These are phyloP conservation scores for Talaromyces sp. DNA, from an alignment of 2,329 filamentous ascomycete species.

Conservation along the genomic window DNA sequence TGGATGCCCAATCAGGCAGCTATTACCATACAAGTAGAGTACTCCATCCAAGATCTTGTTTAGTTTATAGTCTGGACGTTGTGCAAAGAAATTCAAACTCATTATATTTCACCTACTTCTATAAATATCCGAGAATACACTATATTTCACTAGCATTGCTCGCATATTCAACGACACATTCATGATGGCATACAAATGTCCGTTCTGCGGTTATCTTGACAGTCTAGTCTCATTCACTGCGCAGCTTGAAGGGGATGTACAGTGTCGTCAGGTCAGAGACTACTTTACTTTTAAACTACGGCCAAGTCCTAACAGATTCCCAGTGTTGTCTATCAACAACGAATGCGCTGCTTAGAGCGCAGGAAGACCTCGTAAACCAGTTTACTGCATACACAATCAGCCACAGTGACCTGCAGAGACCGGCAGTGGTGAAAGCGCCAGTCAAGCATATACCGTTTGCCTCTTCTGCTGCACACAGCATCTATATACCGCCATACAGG, in stretches of 20 bases:
- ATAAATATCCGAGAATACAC: background rate
- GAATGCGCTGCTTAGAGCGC: slow-evolving; percentile 7
- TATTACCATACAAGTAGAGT: background rate
- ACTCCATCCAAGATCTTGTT: background rate
- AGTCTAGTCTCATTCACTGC: slow-evolving; percentile 5
- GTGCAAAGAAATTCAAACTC: background rate
- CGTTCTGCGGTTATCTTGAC: slow-evolving; percentile 6
- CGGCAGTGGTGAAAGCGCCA: background rate
- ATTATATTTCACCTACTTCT: background rate
- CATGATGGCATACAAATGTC: slow-evolving; percentile 10
- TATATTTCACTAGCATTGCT: background rate
- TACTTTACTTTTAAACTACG: background rate
- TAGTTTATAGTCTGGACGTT: slow-evolving; percentile 69
- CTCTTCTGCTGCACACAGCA: slow-evolving; percentile 10
- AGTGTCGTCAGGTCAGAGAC: slow-evolving; percentile 8
- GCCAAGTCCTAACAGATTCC: background rate
- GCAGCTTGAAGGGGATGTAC: slow-evolving; percentile 1
- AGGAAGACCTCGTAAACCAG: slow-evolving; percentile 10
- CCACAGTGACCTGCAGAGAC: background rate
- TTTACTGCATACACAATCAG: slow-evolving; percentile 8
- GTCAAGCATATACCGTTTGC: slow-evolving; percentile 6
- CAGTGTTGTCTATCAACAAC: slow-evolving; percentile 9
- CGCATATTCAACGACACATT: background rate
- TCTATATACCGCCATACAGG: slow-evolving; percentile 4
- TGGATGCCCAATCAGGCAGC: slow-evolving; percentile 12